Evolutionary conservation across 1,284 basidiomycete genomes (phyloP), one percentile per base, ranked within the genome.

Genomic region (Ustilago curta): DNA sequence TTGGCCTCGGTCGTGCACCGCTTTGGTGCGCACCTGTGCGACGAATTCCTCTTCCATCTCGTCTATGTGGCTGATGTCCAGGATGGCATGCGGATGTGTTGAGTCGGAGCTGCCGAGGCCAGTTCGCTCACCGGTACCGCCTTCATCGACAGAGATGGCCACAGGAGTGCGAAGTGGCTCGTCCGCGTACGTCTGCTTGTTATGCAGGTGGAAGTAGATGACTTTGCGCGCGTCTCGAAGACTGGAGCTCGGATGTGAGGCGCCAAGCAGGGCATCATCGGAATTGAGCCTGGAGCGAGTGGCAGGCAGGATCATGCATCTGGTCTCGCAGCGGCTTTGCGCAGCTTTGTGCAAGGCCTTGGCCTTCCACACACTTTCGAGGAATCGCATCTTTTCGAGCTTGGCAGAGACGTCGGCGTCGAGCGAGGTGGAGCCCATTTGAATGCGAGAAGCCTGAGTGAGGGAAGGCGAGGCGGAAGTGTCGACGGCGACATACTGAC

Each of bases 301-400:
- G 42, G 75, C 69, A 2, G 71, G 63, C 0, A 83, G 35, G 9
- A 78, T 40, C 18, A 51, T 66, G 52, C 70, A 76, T 4, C 83
- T 64, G 4, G 77, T 75, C 23, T 82, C 62, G 52, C 79, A 76
- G 45, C 69, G 59, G 25, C 52, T 51, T 11, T 69, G 70, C 9
- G 51, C 43, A 18, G 83, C 68, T 49, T 79, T 83, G 71, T 59
- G 61, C 8, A 84, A 63, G 16, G 81, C 83, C 48, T 83, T 82
- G 9, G 83, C 80, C 19, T 76, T 67, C 80, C 81, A 84, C 3
- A 84, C 53, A 19, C 76, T 81, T 37, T 84, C 81, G 43, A 84
- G 72, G 69, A 84, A 84, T n/a, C 76, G 71, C 45, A 75, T 67
- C 63, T 83, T 83, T 50, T 81, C 78, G 8, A 71, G 48, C 35